Evolutionary conservation across 345 rosid species (phyloP).

Genomic region (Melaleuca alternifolia): DNA sequence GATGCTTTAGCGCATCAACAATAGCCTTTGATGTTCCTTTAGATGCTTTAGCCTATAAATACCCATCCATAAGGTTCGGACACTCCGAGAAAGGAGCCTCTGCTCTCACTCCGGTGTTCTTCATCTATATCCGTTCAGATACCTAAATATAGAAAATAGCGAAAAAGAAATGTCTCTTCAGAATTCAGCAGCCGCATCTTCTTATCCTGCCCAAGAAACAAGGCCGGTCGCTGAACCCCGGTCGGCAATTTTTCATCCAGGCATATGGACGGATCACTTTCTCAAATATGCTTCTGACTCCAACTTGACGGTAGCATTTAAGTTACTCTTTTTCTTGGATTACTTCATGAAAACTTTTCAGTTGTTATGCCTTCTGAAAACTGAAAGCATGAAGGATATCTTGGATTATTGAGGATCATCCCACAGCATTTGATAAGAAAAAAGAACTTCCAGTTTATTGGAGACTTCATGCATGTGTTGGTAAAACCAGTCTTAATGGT

Average conservation of each 20-base stretch:
- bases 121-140: neutral
- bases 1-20: neutral
- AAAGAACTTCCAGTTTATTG: neutral
- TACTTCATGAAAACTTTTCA: neutral
- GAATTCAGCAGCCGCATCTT: neutral
- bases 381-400: neutral
- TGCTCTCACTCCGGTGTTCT: neutral
- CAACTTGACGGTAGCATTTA: neutral
- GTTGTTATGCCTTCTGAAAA: neutral
- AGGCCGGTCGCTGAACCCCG: neutral
- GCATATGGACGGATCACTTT: constrained; percentile 17
- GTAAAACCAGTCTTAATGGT: neutral
- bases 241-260: constrained; percentile 2
- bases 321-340: neutral
- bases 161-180: neutral
- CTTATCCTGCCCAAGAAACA: neutral
- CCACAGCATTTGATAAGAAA: neutral
- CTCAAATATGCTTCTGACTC: neutral
- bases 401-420: neutral
- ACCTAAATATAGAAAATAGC: neutral
- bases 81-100: neutral
- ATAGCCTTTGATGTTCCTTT: neutral
- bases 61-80: neutral
- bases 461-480: neutral
- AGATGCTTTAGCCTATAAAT: neutral